Evolutionary conservation across 768 basidiomycete species (phyloP).

Genomic region (Russula dissimulans): DNA sequence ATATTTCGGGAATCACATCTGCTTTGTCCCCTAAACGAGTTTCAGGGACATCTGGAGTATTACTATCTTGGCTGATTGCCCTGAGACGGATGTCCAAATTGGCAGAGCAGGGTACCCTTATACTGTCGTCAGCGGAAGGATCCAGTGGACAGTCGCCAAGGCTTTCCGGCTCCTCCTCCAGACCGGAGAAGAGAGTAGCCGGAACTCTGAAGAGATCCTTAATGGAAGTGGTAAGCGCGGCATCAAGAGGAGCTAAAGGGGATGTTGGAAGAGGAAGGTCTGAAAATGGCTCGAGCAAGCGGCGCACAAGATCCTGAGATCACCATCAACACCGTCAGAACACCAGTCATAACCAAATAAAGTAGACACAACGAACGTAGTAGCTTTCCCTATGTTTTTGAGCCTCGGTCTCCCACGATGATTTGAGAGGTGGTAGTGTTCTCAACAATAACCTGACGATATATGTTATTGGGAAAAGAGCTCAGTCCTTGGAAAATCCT

Average conservation of each 20-base stretch:
- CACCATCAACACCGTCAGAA: conserved; percentile 4
- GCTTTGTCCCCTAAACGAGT: conserved; percentile 27
- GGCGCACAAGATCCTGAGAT: conserved; percentile 56
- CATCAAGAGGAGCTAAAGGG: conserved; percentile 12
- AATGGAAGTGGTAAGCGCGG: conserved; percentile 14
- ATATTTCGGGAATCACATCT: conserved; percentile 23
- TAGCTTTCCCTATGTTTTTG: conserved; percentile 58
- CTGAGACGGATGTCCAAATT: conserved; percentile 48
- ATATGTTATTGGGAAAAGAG: conserved; percentile 4
- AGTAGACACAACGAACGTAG: conserved; percentile 41
- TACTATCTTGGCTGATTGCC: conserved; percentile 29
- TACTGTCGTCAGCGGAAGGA: neutral
- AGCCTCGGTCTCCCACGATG: conserved; percentile 49
- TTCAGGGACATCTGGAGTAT: conserved; percentile 31
- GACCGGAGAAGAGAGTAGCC: conserved; percentile 12
- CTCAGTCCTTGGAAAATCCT: conserved; percentile 26
- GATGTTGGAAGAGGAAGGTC: conserved; percentile 25
- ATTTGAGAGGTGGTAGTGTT: conserved; percentile 46
- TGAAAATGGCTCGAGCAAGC: conserved; percentile 48
- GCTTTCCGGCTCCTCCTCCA: conserved; percentile 16
- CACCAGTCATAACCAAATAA: neutral
- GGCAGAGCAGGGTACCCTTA: conserved; percentile 30
- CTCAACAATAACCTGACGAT: conserved; percentile 51
- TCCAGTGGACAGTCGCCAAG: conserved; percentile 14
- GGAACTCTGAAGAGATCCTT: conserved; percentile 20